A percentile compares a stretch with the other conserved stretches of the same genome.
phyloP scores from a whole-genome alignment of 31 red algal genomes.

The Porphyra umbilicalis region DNA sequence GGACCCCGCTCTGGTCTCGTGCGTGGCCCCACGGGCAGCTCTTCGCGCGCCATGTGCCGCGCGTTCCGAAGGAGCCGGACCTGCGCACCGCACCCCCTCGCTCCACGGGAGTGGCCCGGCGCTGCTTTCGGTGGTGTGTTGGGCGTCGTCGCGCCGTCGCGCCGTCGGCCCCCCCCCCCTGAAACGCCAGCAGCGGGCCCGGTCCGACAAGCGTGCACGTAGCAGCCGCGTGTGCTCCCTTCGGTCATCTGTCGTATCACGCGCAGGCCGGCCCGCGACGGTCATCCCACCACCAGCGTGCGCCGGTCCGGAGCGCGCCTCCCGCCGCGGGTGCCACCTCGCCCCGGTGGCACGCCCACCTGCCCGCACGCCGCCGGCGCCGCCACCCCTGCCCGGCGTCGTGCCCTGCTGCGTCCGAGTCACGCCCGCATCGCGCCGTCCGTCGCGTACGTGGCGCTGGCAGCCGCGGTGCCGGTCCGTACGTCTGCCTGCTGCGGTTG shows the following conservation, averaged over 20 bases:
- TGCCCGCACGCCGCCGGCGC: not conserved
- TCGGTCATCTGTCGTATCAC: not conserved
- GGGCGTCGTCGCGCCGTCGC: too few species aligned
- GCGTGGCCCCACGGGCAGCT: not conserved
- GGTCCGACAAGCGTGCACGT: not conserved
- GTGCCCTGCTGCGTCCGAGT: too few species aligned
- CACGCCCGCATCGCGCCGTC: not conserved
- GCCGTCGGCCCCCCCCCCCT: too few species aligned
- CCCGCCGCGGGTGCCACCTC: not conserved
- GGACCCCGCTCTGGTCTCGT: too few species aligned
- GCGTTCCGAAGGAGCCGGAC: not conserved
- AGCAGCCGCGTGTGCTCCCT: not conserved
- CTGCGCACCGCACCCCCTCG: not conserved
- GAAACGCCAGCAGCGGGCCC: too few species aligned
- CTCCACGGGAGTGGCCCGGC: not conserved
- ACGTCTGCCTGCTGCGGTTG: not conserved
- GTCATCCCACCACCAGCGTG: not conserved
- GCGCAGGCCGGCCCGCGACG: too few species aligned
- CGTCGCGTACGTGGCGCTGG: not conserved
- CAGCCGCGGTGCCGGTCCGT: not conserved
- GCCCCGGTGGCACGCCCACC: not conserved
- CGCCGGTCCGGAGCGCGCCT: not conserved
- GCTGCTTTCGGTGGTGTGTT: not conserved
- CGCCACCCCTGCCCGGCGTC: not conserved
- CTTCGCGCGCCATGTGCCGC: not conserved